Evolutionary conservation across 306 rosid genomes (phyloP), one percentile per base, ranked within the genome.

Genomic region (Cucurbita ficifolia): DNA sequence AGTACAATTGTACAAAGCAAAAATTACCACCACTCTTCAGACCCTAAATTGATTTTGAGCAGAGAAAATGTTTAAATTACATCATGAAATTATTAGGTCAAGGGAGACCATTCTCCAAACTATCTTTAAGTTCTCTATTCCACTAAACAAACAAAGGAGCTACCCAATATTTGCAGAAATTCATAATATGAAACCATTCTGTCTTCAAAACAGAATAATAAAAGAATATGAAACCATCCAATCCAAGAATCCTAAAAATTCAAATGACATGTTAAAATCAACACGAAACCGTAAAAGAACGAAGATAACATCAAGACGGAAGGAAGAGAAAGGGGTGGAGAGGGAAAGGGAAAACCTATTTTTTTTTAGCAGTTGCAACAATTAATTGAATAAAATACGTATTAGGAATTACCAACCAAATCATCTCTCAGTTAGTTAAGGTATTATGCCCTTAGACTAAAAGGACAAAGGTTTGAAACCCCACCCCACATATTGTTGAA

Each of bases 241-340:
- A 61, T 35, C n/a, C 22, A 52, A 52, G 24, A 52, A 61, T 16
- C 22, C 68, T 61, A 36, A 36, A 61, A 61, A 3, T 7, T 61
- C 22, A 2, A 17, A 58, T 58, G 10, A 58, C 8, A 58, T 22
- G 42, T 29, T 5, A 14, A 61, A 14, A n/a, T 58, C 39, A 22
- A 29, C 29, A 22, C 3, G 11, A 61, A 36, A 61, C 68, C 40
- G n/a, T 46, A 36, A 36, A 73, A 61, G 13, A 57, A 55, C 24
- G 10, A n/a, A 69, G 57, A 21, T 22, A 69, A 13, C 42, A 46
- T 48, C 19, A 21, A 72, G 4, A 11, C 51, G 42, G 7, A 11
- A 29, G 73, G n/a, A 46, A 18, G 10, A 61, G 74, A 38, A 42
- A 54, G 79, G 54, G 60, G 45, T 19, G 42, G 57, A n/a, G 80